These are phyloP conservation scores for Pezicula radicicola DNA, from an alignment of 2,329 filamentous ascomycete species.

Conservation along the genomic window DNA sequence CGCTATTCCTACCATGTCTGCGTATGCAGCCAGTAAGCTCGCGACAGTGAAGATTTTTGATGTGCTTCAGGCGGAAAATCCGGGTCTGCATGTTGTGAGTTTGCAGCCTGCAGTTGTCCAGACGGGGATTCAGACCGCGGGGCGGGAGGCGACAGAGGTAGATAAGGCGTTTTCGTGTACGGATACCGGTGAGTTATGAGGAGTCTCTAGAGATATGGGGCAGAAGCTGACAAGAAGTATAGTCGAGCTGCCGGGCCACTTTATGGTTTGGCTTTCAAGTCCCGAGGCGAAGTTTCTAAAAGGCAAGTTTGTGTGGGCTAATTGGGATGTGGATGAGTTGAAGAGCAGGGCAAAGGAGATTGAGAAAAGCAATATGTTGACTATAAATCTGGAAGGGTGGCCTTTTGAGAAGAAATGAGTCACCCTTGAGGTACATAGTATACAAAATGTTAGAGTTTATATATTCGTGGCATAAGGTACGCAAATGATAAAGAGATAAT, in stretches of 20 bases:
- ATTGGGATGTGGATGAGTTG: conserved; percentile 41
- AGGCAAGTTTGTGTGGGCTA: conserved; percentile 33
- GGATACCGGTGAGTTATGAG: neutral
- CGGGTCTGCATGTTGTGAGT: conserved; percentile 3
- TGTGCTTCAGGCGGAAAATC: conserved; percentile 6
- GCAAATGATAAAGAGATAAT: too few relatives aligned
- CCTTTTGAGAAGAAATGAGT: too few relatives aligned
- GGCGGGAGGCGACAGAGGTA: too few relatives aligned
- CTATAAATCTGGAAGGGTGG: too few relatives aligned
- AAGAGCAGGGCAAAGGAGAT: too few relatives aligned
- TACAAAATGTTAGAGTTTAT: too few relatives aligned
- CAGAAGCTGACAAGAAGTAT: too few relatives aligned
- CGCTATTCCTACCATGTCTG: neutral
- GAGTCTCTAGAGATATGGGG: neutral
- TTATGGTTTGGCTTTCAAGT: conserved; percentile 31
- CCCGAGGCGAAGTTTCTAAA: conserved; percentile 36
- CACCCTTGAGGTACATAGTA: too few relatives aligned
- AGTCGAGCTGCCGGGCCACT: conserved; percentile 6
- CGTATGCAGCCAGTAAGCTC: conserved; percentile 2
- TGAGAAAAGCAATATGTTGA: too few relatives aligned
- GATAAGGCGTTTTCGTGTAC: neutral
- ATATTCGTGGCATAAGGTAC: too few relatives aligned
- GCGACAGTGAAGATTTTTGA: conserved; percentile 6
- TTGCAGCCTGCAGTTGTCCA: conserved; percentile 2
- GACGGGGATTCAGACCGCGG: too few relatives aligned